phyloP scores from a whole-genome alignment of 371 early-diverging fungal species.

The Syncephalastrum contaminatum region DNA sequence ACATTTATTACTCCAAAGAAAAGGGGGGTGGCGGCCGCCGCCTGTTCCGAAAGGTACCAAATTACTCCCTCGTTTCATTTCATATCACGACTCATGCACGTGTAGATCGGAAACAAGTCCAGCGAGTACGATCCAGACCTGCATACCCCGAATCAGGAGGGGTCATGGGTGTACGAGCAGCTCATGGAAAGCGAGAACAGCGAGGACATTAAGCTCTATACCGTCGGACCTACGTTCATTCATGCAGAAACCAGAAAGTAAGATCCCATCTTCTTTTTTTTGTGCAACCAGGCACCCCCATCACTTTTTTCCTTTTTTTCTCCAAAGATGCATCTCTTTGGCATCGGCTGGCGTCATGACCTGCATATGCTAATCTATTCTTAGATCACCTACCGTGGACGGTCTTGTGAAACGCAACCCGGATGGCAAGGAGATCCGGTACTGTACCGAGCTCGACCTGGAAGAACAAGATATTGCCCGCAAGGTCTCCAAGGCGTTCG shows the following conservation, averaged over 20 bases:
- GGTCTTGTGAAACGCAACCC: slow-evolving; percentile 94
- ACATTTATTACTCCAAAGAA: slow-evolving; percentile 88
- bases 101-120: slow-evolving; percentile 90
- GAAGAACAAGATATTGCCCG: slow-evolving; percentile 87
- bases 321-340: neutral
- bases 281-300: slow-evolving; percentile 3
- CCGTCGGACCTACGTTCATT: slow-evolving; percentile 84
- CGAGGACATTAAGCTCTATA: slow-evolving; percentile 98
- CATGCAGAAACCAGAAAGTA: slow-evolving; percentile 98
- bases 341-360: no score
- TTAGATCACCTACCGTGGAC: slow-evolving; percentile 95
- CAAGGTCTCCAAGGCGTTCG: slow-evolving; percentile 81
- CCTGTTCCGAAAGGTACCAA: slow-evolving; percentile 89
- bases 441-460: slow-evolving; percentile 76
- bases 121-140: slow-evolving; percentile 86
- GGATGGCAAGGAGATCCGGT: slow-evolving; percentile 97
- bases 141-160: slow-evolving; percentile 65
- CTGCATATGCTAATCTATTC: neutral
- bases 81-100: neutral
- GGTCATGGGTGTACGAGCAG: slow-evolving; percentile 95
- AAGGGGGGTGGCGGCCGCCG: slow-evolving; percentile 90
- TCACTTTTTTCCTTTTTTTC: slow-evolving; percentile 3
- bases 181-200: slow-evolving; percentile 92
- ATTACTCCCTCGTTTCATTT: neutral
- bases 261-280: slow-evolving; percentile 10